Conservation (phyloP, 2,329 filamentous ascomycete species). For the Colletotrichum aenigma region DNA sequence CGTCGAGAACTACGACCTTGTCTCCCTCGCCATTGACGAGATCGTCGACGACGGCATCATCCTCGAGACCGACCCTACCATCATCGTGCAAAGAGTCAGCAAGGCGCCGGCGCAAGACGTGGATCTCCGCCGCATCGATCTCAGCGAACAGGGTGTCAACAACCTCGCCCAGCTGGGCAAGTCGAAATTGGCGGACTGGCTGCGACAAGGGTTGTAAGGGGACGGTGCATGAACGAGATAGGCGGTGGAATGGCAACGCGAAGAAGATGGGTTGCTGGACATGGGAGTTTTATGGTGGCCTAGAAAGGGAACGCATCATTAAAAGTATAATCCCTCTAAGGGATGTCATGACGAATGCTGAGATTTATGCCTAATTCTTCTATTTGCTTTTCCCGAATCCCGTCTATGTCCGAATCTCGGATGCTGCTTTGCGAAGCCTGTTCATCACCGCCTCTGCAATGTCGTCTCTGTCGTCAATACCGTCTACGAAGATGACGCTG, state of each 20-base stretch:
- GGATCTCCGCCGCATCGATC: conserved; percentile 90
- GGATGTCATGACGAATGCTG: conserved; percentile 20
- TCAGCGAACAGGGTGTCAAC: conserved; percentile 93
- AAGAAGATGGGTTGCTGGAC: neutral
- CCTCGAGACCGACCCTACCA: conserved; percentile 93
- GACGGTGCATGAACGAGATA: neutral
- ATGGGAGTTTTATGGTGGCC: conserved; percentile 22
- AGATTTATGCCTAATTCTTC: conserved; percentile 21
- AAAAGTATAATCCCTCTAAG: conserved; percentile 15
- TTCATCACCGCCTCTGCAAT: conserved; percentile 90
- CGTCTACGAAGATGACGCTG: conserved; percentile 89
- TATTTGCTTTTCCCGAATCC: neutral
- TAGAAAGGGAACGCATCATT: conserved; percentile 21
- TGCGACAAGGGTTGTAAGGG: conserved; percentile 78
- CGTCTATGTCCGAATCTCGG: conserved; percentile 57
- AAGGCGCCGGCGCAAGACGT: conserved; percentile 90
- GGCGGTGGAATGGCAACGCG: neutral
- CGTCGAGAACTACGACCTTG: conserved; percentile 93
- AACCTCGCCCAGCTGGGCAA: conserved; percentile 95
- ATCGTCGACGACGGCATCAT: conserved; percentile 96
- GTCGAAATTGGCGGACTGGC: conserved; percentile 86
- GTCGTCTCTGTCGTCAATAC: conserved; percentile 78
- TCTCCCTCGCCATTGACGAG: conserved; percentile 93
- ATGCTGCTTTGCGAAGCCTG: conserved; percentile 77
- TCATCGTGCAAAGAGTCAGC: conserved; percentile 91